Base-by-base conservation (phyloP, 306 rosid genomes). In the Quillaja saponaria region DNA sequence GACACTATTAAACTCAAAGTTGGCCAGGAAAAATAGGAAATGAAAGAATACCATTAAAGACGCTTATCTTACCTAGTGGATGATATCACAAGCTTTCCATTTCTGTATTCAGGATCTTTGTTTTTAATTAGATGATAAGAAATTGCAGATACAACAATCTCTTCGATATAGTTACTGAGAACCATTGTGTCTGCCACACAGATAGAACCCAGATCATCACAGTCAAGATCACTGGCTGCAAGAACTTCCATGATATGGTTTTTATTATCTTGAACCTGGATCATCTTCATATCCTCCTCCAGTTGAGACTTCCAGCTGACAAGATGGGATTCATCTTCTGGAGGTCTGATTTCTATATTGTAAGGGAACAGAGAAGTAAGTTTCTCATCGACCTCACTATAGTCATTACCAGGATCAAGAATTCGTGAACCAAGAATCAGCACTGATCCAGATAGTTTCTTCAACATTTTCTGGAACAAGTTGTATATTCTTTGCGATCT, bases 221-320 rank as follows among this genome's bases (percentile, higher is more conserved):
- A 89, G 42, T 87, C 96, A 9, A 94, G 96, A 77, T 94, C 97
- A 54, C 85, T 94, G 6, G 95, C 77, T n/a, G 91, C 83, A 61
- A 94, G 99, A 49, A 89, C 96, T 78, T 94, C 99, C 73, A 69
- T 76, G 53, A 94, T 89, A 72, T 94, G 99, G 62, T 87, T 94
- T 78, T 69, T 80, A 84, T 89, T 94, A 77, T 94, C 99, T 82
- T 85, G 88, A 61, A 81, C 85, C 75, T 87, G 88, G 71, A 94
- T 86, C 91, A 53, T 89, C 74, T 74, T 94, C 97, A 86, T 78
- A 77, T 94, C 97, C 54, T 94, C 82, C 80, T 89, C 99, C 62
- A 89, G 65, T 69, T 85, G 89, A 66, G 85, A 76, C 44, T 89
- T 89, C 99, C 99, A 94, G 87, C 90, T 94, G 35, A 94, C 84